Conservation (phyloP, 2,329 filamentous ascomycete genomes). For the Penicillium sp. region DNA sequence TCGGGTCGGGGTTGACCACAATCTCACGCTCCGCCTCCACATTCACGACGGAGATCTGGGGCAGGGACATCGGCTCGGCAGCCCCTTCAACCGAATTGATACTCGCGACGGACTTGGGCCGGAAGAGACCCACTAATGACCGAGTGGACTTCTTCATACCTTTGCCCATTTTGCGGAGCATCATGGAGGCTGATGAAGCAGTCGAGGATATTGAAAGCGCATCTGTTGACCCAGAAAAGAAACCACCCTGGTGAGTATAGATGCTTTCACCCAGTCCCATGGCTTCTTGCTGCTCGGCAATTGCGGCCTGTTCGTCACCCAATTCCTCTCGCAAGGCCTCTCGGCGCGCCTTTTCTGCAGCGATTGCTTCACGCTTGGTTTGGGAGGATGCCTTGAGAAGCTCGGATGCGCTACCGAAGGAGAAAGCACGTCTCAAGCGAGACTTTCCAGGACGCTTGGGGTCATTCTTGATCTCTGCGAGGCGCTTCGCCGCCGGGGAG, state of each 20-base stretch:
- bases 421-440: conserved; percentile 85
- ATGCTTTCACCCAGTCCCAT: conserved; percentile 90
- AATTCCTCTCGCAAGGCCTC: conserved; percentile 65
- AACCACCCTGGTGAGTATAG: conserved; percentile 79
- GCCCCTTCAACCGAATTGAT: conserved; percentile 64
- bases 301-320: conserved; percentile 86
- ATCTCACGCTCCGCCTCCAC: conserved; percentile 88
- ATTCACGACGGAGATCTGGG: conserved; percentile 92
- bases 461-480: conserved; percentile 84
- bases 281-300: conserved; percentile 89
- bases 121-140: conserved; percentile 89
- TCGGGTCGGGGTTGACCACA: conserved; percentile 66
- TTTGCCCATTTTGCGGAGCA: conserved; percentile 92
- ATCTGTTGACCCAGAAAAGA: conserved; percentile 89
- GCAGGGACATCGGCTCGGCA: conserved; percentile 59
- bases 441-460: conserved; percentile 78
- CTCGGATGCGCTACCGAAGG: conserved; percentile 93
- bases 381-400: conserved; percentile 72
- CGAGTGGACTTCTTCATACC: conserved; percentile 94
- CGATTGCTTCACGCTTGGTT: conserved; percentile 48
- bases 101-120: conserved; percentile 88
- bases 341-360: conserved; percentile 62
- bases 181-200: conserved; percentile 50
- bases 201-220: conserved; percentile 65
- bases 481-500: conserved; percentile 78